phyloP scores from a whole-genome alignment of 2,329 filamentous ascomycete species.

The Colletotrichum falcatum region DNA sequence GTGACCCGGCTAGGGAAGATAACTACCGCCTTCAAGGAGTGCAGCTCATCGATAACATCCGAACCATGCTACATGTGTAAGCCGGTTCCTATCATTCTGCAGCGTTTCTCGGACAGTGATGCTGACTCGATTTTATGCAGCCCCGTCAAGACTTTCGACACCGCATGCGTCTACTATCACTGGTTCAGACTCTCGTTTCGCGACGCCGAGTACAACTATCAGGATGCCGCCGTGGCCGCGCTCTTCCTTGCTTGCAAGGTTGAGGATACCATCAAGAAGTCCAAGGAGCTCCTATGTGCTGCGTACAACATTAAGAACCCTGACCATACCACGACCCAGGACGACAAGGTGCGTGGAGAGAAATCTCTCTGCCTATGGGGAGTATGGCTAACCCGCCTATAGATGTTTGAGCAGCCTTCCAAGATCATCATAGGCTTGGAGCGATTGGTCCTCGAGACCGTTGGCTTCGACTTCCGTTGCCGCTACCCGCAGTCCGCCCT shows the following conservation, averaged over 20 bases:
- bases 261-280: slow-evolving; percentile 98
- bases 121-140: slow-evolving; percentile 55
- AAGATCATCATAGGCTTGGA: slow-evolving; percentile 90
- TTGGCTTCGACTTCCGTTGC: slow-evolving; percentile 93
- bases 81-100: slow-evolving; percentile 48
- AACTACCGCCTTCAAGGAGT: slow-evolving; percentile 86
- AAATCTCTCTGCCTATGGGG: not conserved
- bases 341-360: slow-evolving; percentile 76
- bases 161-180: slow-evolving; percentile 92
- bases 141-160: slow-evolving; percentile 91
- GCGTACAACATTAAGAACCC: slow-evolving; percentile 85
- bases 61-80: slow-evolving; percentile 82
- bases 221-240: slow-evolving; percentile 88
- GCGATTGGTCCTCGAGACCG: slow-evolving; percentile 90
- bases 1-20: slow-evolving; percentile 84
- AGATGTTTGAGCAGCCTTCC: slow-evolving; percentile 84
- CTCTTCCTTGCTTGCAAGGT: slow-evolving; percentile 96
- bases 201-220: slow-evolving; percentile 86
- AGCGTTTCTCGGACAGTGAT: not conserved
- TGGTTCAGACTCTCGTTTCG: slow-evolving; percentile 88
- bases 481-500: slow-evolving; percentile 88
- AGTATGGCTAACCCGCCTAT: slow-evolving; percentile 1
- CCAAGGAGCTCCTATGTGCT: slow-evolving; percentile 89
- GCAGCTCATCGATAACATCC: slow-evolving; percentile 87
- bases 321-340: slow-evolving; percentile 77